phyloP scores from a whole-genome alignment of 495 filamentous ascomycete species.

The Podospora pseudocomata region DNA sequence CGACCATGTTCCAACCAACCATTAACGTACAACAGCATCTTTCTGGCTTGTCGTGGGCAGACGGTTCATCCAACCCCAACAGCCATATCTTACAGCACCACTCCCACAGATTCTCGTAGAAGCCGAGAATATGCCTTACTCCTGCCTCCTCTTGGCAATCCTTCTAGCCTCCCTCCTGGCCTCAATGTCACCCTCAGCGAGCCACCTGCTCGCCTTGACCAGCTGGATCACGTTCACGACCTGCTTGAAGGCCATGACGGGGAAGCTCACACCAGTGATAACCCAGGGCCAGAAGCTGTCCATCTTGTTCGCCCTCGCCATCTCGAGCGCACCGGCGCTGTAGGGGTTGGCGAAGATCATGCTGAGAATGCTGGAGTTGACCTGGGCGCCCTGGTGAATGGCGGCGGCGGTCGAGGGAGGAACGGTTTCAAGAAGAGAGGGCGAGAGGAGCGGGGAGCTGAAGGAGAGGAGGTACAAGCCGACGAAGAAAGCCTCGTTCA shows the following conservation, averaged over 20 bases:
- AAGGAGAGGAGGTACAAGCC: slow-evolving; percentile 97
- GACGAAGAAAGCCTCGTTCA: slow-evolving; percentile 97
- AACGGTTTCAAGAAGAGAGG: slow-evolving; percentile 62
- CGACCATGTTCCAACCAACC: neutral
- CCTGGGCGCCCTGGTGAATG: slow-evolving; percentile 62
- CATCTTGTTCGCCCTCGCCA: slow-evolving; percentile 92
- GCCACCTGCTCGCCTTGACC: slow-evolving; percentile 86
- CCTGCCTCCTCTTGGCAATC: slow-evolving; percentile 24
- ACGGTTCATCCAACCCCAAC: neutral
- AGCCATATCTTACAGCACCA: neutral
- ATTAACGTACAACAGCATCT: neutral
- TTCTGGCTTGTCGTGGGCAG: neutral
- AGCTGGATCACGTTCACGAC: slow-evolving; percentile 91
- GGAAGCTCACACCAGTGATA: slow-evolving; percentile 72
- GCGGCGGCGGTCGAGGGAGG: slow-evolving; percentile 47
- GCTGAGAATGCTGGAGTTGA: slow-evolving; percentile 56
- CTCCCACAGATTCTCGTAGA: neutral
- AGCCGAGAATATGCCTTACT: neutral
- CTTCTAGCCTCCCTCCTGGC: slow-evolving; percentile 53
- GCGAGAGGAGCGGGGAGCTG: slow-evolving; percentile 79
- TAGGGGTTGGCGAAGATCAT: slow-evolving; percentile 78
- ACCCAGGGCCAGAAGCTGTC: slow-evolving; percentile 82
- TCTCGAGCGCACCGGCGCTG: slow-evolving; percentile 85
- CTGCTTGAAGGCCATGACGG: slow-evolving; percentile 89
- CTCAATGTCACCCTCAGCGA: slow-evolving; percentile 79